phyloP scores from a whole-genome alignment of 305 asterid genomes.

The Solanum aculeatissimum region DNA sequence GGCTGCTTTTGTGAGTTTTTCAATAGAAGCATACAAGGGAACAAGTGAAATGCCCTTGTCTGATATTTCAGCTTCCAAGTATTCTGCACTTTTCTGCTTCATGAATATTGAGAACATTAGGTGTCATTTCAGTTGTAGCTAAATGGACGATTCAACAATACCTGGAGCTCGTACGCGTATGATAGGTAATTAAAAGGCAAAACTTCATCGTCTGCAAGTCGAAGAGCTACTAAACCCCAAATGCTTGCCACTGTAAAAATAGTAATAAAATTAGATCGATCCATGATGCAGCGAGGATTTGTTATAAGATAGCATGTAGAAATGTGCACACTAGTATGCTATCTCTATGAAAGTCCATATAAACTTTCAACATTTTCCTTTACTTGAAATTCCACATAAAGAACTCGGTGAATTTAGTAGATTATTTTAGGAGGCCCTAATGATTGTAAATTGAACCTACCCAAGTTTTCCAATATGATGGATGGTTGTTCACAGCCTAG shows the following conservation, averaged over 20 bases:
- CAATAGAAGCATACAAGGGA: conserved; percentile 57
- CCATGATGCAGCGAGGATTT: neutral
- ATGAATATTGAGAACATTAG: conserved; percentile 2
- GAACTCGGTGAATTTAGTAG: no score
- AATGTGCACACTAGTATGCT: no score
- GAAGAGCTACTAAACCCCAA: conserved; percentile 77
- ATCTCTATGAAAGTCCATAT: no score
- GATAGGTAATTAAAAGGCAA: conserved; percentile 69
- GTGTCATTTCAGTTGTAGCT: neutral
- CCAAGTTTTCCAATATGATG: no score
- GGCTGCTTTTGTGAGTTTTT: conserved; percentile 51
- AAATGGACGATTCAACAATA: neutral
- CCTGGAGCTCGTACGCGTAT: conserved; percentile 76
- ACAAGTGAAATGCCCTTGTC: conserved; percentile 31
- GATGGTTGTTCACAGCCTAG: no score
- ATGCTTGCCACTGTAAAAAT: conserved; percentile 56
- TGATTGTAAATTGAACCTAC: no score
- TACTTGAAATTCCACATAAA: no score
- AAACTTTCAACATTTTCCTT: no score
- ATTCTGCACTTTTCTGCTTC: conserved; percentile 50
- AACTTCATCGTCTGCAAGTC: conserved; percentile 69
- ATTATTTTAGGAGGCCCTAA: no score
- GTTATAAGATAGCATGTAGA: neutral
- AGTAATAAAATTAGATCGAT: neutral
- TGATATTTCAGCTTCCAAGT: conserved; percentile 34